Percentiles rank a stretch among this genome's conserved stretches.
phyloP scores from a whole-genome alignment of 345 rosid species.

The Brassica nigra region DNA sequence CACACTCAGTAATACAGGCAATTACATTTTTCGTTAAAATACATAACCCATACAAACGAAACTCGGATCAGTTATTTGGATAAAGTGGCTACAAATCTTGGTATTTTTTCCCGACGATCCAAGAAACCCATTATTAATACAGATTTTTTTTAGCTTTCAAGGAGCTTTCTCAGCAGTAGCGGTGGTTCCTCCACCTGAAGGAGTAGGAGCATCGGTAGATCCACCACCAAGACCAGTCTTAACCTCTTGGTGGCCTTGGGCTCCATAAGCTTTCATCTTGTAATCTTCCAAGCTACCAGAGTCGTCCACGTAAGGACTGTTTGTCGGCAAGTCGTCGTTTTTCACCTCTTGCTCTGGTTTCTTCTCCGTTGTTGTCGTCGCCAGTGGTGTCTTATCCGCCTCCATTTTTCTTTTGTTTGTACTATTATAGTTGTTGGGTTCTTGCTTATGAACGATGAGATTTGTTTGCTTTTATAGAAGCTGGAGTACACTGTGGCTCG shows the following conservation, averaged over 20 bases:
- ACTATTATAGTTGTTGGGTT: not conserved
- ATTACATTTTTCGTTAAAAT: not conserved
- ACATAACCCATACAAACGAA: not conserved
- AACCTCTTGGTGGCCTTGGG: conserved; percentile 61
- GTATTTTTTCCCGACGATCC: conserved; percentile 5
- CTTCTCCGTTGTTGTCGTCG: conserved; percentile 17
- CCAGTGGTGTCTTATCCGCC: conserved; percentile 20
- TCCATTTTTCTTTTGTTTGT: conserved; percentile 21
- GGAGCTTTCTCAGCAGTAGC: conserved; percentile 15
- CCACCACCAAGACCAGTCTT: conserved; percentile 60
- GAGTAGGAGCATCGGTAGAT: conserved; percentile 76
- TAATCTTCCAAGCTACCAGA: conserved; percentile 34
- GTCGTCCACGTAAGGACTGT: conserved; percentile 40
- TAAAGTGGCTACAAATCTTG: not conserved
- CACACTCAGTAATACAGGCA: not conserved
- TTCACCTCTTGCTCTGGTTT: conserved; percentile 9
- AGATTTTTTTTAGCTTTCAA: not conserved
- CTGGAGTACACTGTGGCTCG: not conserved
- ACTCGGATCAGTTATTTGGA: not conserved
- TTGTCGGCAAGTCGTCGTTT: conserved; percentile 24
- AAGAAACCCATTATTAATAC: not conserved
- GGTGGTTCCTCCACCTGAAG: conserved; percentile 46
- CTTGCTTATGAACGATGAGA: not conserved
- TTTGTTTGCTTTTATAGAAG: conserved; percentile 24
- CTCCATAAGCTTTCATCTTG: conserved; percentile 55